Conservation (phyloP, 78 protist species). For the Bigelowiella natans region DNA sequence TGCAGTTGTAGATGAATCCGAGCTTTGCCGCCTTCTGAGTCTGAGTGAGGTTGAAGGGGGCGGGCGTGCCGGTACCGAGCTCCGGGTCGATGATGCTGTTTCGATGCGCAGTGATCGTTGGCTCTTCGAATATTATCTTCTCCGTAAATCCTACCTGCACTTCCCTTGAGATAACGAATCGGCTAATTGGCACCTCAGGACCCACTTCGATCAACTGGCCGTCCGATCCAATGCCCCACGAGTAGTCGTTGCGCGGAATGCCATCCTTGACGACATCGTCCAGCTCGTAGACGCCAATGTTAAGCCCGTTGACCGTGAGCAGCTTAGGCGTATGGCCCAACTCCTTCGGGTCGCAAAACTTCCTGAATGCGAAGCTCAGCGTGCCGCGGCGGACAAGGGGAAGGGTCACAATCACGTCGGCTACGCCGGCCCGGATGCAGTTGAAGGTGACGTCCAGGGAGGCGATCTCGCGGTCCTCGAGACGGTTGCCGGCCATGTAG, state of each 20-base stretch:
- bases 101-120: neutral
- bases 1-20: too few species aligned
- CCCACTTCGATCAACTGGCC: neutral
- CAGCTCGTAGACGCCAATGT: neutral
- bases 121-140: neutral
- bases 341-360: too few species aligned
- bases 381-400: neutral
- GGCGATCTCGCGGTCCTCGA: too few species aligned
- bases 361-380: neutral
- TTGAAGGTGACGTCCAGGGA: too few species aligned
- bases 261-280: neutral
- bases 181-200: neutral
- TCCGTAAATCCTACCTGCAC: too few species aligned
- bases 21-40: too few species aligned
- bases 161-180: neutral
- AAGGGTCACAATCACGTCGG: neutral
- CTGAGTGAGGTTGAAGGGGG: too few species aligned
- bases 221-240: neutral
- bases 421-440: too few species aligned
- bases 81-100: neutral
- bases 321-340: neutral
- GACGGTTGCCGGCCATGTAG: too few species aligned
- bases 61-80: too few species aligned
- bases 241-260: neutral
- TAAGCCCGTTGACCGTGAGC: neutral